Evolutionary conservation across 495 filamentous ascomycete species (phyloP).

Genomic region (Apiosordaria backusii): DNA sequence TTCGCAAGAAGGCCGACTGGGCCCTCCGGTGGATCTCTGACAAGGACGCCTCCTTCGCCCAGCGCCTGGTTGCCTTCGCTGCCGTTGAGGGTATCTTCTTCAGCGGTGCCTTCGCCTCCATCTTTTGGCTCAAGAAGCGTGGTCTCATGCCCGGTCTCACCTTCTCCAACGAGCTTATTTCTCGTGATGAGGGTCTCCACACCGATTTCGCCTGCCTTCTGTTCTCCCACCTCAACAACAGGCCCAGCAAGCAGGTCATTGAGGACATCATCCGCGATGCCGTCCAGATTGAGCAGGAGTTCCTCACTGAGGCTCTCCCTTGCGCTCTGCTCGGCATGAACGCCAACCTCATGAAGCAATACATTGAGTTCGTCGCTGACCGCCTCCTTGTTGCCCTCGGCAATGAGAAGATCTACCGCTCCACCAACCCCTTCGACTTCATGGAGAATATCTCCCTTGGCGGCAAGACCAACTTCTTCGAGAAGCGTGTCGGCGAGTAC

Average conservation of each 20-base stretch:
- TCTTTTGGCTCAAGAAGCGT: conserved; percentile 99
- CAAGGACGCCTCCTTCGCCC: conserved; percentile 86
- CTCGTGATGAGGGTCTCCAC: conserved; percentile 98
- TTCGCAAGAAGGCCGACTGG: conserved; percentile 97
- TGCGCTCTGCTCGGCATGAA: conserved; percentile 96
- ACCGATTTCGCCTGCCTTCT: conserved; percentile 98
- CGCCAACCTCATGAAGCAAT: conserved; percentile 94
- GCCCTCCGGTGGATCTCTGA: conserved; percentile 93
- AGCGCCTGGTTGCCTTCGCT: conserved; percentile 94
- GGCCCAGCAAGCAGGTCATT: conserved; percentile 75
- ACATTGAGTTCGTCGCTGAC: conserved; percentile 99
- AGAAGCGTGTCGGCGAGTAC: conserved; percentile 99
- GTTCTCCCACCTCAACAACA: conserved; percentile 91
- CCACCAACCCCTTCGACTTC: conserved; percentile 97
- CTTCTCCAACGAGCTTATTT: conserved; percentile 99
- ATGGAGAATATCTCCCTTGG: conserved; percentile 99
- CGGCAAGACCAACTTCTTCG: conserved; percentile 99
- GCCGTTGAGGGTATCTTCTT: conserved; percentile 99
- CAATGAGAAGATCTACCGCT: conserved; percentile 88
- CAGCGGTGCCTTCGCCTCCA: conserved; percentile 96
- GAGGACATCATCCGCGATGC: conserved; percentile 89
- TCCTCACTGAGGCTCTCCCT: conserved; percentile 92
- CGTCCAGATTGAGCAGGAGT: conserved; percentile 93
- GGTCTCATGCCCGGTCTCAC: conserved; percentile 97
- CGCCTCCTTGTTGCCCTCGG: conserved; percentile 88